Conservation (phyloP, 2,329 filamentous ascomycete species). For the Alternaria novae-zelandiae region DNA sequence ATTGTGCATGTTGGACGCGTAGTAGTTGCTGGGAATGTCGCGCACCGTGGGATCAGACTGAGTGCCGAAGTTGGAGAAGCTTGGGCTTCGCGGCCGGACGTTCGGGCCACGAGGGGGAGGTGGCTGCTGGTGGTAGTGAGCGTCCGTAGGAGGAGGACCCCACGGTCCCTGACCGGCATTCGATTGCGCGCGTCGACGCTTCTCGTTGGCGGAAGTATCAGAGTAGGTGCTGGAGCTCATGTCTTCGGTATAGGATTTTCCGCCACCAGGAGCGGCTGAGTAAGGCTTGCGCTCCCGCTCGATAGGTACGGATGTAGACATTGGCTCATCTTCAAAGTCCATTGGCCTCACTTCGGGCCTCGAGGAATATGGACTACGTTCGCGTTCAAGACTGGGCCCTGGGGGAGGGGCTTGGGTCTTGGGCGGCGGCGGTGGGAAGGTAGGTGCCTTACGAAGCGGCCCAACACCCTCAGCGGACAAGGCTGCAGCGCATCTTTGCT, state of each 20-base stretch:
- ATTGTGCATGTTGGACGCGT: conserved; percentile 42
- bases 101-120: conserved; percentile 30
- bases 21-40: conserved; percentile 40
- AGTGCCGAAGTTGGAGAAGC: conserved; percentile 42
- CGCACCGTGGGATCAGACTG: conserved; percentile 43
- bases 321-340: conserved; percentile 41
- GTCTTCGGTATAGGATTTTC: conserved; percentile 60
- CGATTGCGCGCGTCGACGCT: conserved; percentile 41
- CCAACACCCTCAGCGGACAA: conserved; percentile 59
- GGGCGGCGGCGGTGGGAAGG: conserved; percentile 46
- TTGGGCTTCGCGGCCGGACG: conserved; percentile 42
- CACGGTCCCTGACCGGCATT: conserved; percentile 40
- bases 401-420: conserved; percentile 20
- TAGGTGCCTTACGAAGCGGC: conserved; percentile 43
- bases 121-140: conserved; percentile 26
- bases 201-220: conserved; percentile 30
- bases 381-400: conserved; percentile 39
- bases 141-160: conserved; percentile 24
- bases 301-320: conserved; percentile 58
- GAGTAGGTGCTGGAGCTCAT: conserved; percentile 31
- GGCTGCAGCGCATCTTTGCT: conserved; percentile 66
- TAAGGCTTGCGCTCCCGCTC: conserved; percentile 73
- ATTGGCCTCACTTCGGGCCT: conserved; percentile 35
- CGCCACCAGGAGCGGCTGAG: conserved; percentile 62
- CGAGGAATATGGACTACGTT: conserved; percentile 43